Percentiles rank a stretch among this genome's conserved stretches.
Conservation (phyloP, 495 filamentous ascomycete species). For the Copromyces sp. region DNA sequence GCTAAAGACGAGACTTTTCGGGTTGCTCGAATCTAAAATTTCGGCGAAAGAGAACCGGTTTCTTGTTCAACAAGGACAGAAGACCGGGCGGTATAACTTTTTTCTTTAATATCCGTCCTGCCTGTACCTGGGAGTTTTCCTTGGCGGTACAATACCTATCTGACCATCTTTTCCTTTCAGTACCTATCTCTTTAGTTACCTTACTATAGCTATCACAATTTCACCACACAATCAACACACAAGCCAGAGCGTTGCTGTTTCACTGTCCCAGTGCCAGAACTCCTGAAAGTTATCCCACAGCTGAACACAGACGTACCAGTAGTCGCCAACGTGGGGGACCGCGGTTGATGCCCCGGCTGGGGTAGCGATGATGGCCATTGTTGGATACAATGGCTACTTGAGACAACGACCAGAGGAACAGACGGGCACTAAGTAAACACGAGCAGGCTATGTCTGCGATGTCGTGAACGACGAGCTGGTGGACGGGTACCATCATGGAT, state of each 20-base stretch:
- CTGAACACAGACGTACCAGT: slow-evolving; percentile 44
- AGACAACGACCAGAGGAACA: neutral
- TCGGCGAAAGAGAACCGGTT: too few species aligned
- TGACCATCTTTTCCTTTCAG: too few species aligned
- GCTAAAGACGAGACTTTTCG: too few species aligned
- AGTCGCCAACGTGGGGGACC: neutral
- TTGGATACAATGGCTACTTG: neutral
- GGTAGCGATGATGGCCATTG: neutral
- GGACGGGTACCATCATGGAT: neutral
- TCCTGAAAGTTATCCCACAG: slow-evolving; percentile 59
- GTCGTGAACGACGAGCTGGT: neutral
- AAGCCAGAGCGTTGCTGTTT: slow-evolving; percentile 22
- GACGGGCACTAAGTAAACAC: neutral
- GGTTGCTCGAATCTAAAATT: too few species aligned
- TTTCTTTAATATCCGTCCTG: too few species aligned
- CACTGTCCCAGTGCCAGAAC: slow-evolving; percentile 62
- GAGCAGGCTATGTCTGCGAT: neutral
- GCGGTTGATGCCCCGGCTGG: neutral
- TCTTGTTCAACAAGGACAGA: too few species aligned
- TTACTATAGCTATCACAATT: neutral
- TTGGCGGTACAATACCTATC: too few species aligned
- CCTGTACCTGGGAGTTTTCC: too few species aligned
- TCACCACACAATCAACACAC: neutral
- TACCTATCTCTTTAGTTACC: neutral
- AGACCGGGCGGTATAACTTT: too few species aligned